A percentile compares a stretch with the other conserved stretches of the same genome.
Conservation (phyloP, 2,329 filamentous ascomycete genomes). For the Lasiodiplodia sp. region DNA sequence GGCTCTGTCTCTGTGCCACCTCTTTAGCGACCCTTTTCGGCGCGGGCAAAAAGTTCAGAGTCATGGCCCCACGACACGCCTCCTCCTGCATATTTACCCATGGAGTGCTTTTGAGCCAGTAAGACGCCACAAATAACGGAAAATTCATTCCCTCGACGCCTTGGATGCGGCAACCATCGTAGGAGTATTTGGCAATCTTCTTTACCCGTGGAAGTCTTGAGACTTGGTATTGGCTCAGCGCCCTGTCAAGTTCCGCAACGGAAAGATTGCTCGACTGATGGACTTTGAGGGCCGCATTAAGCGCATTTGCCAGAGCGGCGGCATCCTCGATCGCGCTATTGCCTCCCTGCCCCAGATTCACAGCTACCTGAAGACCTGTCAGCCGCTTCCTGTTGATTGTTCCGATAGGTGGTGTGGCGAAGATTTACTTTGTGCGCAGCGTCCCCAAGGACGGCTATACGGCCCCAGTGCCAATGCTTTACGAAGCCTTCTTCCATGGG, state of each 20-base stretch:
- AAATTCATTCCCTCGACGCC: not conserved
- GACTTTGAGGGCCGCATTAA: slow-evolving; percentile 32
- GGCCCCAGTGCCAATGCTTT: slow-evolving; percentile 28
- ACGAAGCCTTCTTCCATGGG: slow-evolving; percentile 32
- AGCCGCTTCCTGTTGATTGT: not conserved
- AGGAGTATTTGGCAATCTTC: not conserved
- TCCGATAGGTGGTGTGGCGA: not conserved
- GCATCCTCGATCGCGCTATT: slow-evolving; percentile 53
- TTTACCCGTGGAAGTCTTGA: not conserved
- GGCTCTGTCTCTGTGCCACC: not conserved
- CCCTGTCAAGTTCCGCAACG: not conserved
- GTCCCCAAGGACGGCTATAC: slow-evolving; percentile 31
- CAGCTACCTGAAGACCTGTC: not conserved
- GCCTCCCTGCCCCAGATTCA: slow-evolving; percentile 46
- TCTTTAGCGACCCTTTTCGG: not conserved
- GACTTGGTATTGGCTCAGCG: not conserved
- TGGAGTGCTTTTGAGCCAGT: not conserved
- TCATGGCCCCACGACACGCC: not conserved
- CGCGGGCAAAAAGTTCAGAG: not conserved
- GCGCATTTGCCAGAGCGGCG: slow-evolving; percentile 44
- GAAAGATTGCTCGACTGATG: not conserved
- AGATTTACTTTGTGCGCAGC: slow-evolving; percentile 30
- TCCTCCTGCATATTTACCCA: not conserved
- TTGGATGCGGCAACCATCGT: not conserved
- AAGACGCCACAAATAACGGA: not conserved